A percentile compares a stretch with the other conserved stretches of the same genome.
Evolutionary conservation across 2,329 filamentous ascomycete species (phyloP).

Genomic region (Magnaporthiopsis incrustans): DNA sequence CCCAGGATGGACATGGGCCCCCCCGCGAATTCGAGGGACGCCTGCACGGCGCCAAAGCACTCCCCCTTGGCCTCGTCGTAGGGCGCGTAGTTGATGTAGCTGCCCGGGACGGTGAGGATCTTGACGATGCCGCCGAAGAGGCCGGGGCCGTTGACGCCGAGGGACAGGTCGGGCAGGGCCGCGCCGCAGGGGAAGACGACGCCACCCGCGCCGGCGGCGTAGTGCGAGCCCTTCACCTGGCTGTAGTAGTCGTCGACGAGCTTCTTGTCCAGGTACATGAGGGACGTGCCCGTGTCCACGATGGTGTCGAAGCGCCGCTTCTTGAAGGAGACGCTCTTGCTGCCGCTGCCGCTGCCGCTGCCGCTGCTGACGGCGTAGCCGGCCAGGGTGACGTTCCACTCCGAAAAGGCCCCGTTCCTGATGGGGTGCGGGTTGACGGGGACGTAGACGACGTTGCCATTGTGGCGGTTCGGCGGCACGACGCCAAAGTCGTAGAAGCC

Average conservation of each 20-base stretch:
- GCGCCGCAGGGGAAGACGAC: slow-evolving; percentile 44
- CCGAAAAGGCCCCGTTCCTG: background rate
- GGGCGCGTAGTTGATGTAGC: slow-evolving; percentile 40
- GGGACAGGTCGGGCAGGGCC: slow-evolving; percentile 38
- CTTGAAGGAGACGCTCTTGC: slow-evolving; percentile 17
- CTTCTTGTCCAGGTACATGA: slow-evolving; percentile 40
- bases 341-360: slow-evolving; percentile 11
- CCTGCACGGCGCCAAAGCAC: slow-evolving; percentile 62
- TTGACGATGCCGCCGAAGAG: slow-evolving; percentile 28
- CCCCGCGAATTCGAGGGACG: slow-evolving; percentile 13
- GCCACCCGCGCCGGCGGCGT: slow-evolving; percentile 32
- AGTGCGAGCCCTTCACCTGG: slow-evolving; percentile 35
- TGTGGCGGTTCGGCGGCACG: background rate
- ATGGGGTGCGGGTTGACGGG: background rate
- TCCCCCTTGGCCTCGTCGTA: slow-evolving; percentile 25
- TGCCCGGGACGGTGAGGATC: slow-evolving; percentile 38
- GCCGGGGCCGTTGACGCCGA: slow-evolving; percentile 27
- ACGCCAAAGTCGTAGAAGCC: background rate
- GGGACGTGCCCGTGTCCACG: slow-evolving; percentile 53
- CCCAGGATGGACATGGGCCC: slow-evolving; percentile 15
- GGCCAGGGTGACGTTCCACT: background rate
- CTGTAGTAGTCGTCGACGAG: slow-evolving; percentile 44
- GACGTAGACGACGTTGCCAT: background rate
- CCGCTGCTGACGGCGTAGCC: slow-evolving; percentile 22
- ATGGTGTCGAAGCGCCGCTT: slow-evolving; percentile 30